phyloP scores from a whole-genome alignment of 148 eudicot species.

The Fagopyrum esculentum region DNA sequence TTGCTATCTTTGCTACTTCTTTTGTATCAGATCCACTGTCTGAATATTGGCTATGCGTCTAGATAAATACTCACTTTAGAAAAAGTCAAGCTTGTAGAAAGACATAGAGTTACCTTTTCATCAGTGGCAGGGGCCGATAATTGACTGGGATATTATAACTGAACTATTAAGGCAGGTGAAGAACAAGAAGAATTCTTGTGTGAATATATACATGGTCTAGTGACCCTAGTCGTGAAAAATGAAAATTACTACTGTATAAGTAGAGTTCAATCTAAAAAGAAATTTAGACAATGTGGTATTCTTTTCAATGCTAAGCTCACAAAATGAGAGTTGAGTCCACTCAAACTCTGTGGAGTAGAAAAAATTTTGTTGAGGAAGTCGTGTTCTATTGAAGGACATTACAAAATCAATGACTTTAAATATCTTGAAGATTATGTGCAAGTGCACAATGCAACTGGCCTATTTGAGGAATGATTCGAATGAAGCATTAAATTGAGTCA shows the following conservation, averaged over 20 bases:
- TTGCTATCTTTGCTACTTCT: neutral
- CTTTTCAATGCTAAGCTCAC: neutral
- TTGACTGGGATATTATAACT: neutral
- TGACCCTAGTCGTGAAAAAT: neutral
- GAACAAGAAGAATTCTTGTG: neutral
- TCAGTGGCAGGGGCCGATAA: neutral
- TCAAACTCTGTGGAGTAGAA: neutral
- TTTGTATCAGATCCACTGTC: neutral
- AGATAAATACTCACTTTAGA: neutral
- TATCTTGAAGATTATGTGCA: neutral
- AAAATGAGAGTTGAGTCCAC: neutral
- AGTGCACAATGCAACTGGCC: neutral
- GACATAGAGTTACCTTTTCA: neutral
- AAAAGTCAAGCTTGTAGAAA: slow-evolving; percentile 1
- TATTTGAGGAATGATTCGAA: neutral
- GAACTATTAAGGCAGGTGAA: neutral
- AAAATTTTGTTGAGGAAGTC: neutral
- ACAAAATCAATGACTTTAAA: neutral
- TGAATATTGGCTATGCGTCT: neutral
- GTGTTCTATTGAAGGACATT: neutral
- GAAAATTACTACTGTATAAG: neutral
- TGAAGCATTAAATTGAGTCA: neutral
- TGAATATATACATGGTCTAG: neutral
- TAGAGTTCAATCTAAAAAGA: neutral
- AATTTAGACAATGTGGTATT: neutral